Evolutionary conservation across 179 eudicot genomes (phyloP).

Genomic region (Silene coronaria): DNA sequence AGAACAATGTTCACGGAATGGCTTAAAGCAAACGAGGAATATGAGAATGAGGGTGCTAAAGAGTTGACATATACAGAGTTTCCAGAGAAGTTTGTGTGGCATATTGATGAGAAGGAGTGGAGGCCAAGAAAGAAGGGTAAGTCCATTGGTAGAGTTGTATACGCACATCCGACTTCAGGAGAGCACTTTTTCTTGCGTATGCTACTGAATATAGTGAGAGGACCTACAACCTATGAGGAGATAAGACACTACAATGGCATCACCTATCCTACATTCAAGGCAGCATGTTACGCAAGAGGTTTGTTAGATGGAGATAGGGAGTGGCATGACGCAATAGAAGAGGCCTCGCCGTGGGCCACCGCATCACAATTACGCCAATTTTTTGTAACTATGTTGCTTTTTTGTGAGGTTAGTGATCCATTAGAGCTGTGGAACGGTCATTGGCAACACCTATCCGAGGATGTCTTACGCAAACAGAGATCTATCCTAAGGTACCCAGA

Average conservation of each 20-base stretch:
- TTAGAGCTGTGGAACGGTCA: not conserved
- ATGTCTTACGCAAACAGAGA: not conserved
- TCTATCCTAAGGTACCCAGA: too few relatives aligned
- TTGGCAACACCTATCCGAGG: not conserved
- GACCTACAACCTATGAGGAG: too few relatives aligned
- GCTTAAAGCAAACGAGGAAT: conserved; percentile 9
- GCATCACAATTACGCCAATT: not conserved
- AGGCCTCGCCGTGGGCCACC: not conserved
- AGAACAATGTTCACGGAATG: not conserved
- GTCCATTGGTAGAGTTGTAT: too few relatives aligned
- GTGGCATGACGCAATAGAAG: not conserved
- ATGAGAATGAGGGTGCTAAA: not conserved
- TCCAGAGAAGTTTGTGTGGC: too few relatives aligned
- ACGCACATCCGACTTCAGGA: not conserved
- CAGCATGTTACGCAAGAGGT: not conserved
- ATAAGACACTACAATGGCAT: not conserved
- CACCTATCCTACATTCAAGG: conserved; percentile 11
- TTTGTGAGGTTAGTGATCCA: not conserved
- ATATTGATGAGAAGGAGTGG: not conserved
- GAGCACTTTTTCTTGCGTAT: too few relatives aligned
- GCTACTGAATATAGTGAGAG: too few relatives aligned
- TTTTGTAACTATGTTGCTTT: not conserved
- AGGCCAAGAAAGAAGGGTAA: not conserved
- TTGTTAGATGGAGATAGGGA: not conserved
- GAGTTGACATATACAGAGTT: not conserved